Evolutionary conservation across 2,329 filamentous ascomycete species (phyloP).

Genomic region (Fusarium pininemorale): DNA sequence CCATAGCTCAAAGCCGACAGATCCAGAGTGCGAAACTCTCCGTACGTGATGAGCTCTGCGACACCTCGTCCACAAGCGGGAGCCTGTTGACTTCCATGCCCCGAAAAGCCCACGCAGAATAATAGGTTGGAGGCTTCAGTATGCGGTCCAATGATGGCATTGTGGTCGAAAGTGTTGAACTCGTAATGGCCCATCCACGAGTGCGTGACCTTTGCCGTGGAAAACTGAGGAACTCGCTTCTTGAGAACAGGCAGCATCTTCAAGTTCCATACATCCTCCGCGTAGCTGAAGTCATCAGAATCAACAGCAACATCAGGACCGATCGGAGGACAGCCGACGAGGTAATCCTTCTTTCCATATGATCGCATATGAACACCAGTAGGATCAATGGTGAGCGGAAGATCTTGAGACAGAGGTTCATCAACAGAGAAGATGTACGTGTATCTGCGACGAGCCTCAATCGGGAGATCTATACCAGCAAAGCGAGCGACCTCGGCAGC

Average conservation of each 20-base stretch:
- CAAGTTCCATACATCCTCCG: slow-evolving; percentile 10
- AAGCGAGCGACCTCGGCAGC: neutral
- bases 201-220: neutral
- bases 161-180: slow-evolving; percentile 19
- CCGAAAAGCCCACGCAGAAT: slow-evolving; percentile 14
- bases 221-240: slow-evolving; percentile 17
- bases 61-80: slow-evolving; percentile 11
- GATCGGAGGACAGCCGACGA: slow-evolving; percentile 11
- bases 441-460: slow-evolving; percentile 14
- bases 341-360: slow-evolving; percentile 8
- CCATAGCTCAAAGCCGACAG: slow-evolving; percentile 2
- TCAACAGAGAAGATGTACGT: slow-evolving; percentile 18
- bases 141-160: slow-evolving; percentile 17
- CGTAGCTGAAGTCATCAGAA: slow-evolving; percentile 1
- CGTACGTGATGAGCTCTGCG: slow-evolving; percentile 15
- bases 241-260: slow-evolving; percentile 20
- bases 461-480: slow-evolving; percentile 3
- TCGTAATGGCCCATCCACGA: slow-evolving; percentile 24
- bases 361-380: slow-evolving; percentile 22
- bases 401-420: slow-evolving; percentile 8
- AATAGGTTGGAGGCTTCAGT: neutral
- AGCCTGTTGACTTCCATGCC: slow-evolving; percentile 13
- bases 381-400: slow-evolving; percentile 14
- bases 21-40: slow-evolving; percentile 8
- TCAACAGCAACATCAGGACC: slow-evolving; percentile 2